Base-by-base conservation (phyloP, 2,329 filamentous ascomycete genomes). In the Xylaria sp. region DNA sequence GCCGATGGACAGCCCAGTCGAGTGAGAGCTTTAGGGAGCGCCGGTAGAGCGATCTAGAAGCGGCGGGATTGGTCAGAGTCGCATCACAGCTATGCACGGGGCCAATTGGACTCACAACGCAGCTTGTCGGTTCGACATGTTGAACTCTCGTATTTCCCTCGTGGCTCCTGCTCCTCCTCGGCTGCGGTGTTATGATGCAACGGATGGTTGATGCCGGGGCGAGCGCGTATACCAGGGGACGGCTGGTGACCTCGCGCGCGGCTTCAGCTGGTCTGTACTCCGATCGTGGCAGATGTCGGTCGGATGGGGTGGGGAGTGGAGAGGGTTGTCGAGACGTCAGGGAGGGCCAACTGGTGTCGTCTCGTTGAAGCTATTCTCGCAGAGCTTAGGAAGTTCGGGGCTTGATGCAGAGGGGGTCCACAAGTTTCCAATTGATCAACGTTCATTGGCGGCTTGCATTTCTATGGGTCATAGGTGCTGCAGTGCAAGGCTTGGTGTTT, bases 1-100 rank as follows among this genome's bases (percentile, higher is more conserved):
- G 89, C 74, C 96, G 89, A 80, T 98, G 93, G 71, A 98, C 94
- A 66, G 93, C 89, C 96, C 96, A 99, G 84, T 98, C 94, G 73
- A 98, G 89, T 50, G 96, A 88, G 72, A 98, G 90, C 86, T 98
- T 98, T 79, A 99, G 82, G 30, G 94, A 94, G 75, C 94, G 93
- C 78, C 95, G 91, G 82, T 99, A 99, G 69, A 99, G 91, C 50
- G 89, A 90, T 74, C 89, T 91, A 69, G 6, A 21, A 24, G 50
- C 57, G 64, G 42, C 57, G 30, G 17, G 11, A 4, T 65, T 42
- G 12, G 59, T 76, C 70, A 76, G 73, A 64, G 45, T 27, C 9
- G 53, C 32, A 21, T 50, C 45, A 17, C 21, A 30, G 24, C 27
- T 14, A 14, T 21, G 7, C 36, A 21, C 24, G 32, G 36, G 21